Conservation (phyloP, 2,329 filamentous ascomycete genomes). For the Shiraia bambusicola region DNA sequence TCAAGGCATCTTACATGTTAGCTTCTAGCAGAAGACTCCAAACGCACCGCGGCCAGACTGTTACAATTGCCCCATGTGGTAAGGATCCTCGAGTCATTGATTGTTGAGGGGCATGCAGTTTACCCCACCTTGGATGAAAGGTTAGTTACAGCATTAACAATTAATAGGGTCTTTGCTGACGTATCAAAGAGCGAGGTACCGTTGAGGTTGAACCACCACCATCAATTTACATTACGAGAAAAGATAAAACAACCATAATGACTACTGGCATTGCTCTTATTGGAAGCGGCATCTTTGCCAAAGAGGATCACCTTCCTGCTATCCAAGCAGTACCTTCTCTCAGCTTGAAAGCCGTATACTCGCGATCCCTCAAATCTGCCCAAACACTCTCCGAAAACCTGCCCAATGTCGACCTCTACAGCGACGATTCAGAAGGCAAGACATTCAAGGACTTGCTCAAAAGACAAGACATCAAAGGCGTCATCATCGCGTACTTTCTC, state of each 20-base stretch:
- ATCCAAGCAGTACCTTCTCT: conserved; percentile 57
- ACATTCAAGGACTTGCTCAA: conserved; percentile 55
- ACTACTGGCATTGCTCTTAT: conserved; percentile 61
- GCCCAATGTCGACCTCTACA: conserved; percentile 57
- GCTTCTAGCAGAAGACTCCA: not conserved
- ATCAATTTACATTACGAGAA: not conserved
- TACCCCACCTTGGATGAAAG: conserved; percentile 10
- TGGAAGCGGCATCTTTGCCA: conserved; percentile 64
- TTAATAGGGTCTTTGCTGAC: not conserved
- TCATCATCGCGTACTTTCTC: conserved; percentile 53
- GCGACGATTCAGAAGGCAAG: conserved; percentile 54
- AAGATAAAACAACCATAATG: conserved; percentile 7
- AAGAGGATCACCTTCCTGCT: conserved; percentile 63
- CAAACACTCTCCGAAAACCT: conserved; percentile 43
- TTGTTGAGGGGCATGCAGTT: conserved; percentile 14
- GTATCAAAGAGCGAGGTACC: conserved; percentile 4
- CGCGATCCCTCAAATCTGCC: conserved; percentile 62
- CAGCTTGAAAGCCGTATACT: conserved; percentile 66
- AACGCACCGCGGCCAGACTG: conserved; percentile 8
- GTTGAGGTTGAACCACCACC: conserved; percentile 2
- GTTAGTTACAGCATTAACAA: not conserved
- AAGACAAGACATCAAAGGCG: conserved; percentile 56
- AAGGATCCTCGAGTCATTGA: conserved; percentile 19
- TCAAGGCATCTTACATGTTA: not conserved
- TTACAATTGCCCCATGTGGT: conserved; percentile 14